Evolutionary conservation across 176 grass and related monocot species (phyloP), one percentile per base, ranked within the genome.

Genomic region (Lolium perenne): DNA sequence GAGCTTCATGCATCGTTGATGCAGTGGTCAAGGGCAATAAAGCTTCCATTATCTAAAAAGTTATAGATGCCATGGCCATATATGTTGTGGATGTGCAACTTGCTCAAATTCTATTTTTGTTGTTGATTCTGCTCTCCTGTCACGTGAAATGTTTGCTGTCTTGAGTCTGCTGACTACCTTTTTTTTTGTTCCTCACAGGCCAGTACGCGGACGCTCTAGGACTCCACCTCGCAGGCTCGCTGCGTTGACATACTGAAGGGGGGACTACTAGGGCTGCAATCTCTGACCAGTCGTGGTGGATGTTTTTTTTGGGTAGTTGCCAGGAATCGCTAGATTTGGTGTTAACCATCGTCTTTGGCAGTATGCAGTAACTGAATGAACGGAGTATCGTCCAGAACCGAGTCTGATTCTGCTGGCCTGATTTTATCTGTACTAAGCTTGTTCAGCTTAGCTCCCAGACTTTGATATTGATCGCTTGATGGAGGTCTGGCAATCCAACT

Each of bases 191-290:
- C 23, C 13, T 76, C 6, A 11, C 85, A 91, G 89, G 76, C 69
- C 89, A 67, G 65, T 43, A 51, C 85, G 76, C 11, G 14, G 23
- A 80, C 86, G 85, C 32, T 91, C 85, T 3, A 80, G 85, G 85
- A 84, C 85, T 84, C 89, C 89, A 7, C 81, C 89, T 26, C 81
- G 81, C 14, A 84, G 89, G 81, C 60, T 87, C 54, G 41, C 81
- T 80, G 69, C 76, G 76, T 76, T 80, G 76, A 84, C 40, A 22
- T 89, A 58, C 67, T 91, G 81, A 84, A 84, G 10, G 2, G 4
- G 65, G 47, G 38, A 38, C 67, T 23, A 38, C 65, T 74, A 56
- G n/a, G 14, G 48, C 13, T 46, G 23, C 45, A 18, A 43, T 20
- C 32, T 25, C 0, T 0, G 35, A 10, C 32, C 22, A 76, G 20